Conservation (phyloP, 179 eudicot species). For the Pouteria campechiana region DNA sequence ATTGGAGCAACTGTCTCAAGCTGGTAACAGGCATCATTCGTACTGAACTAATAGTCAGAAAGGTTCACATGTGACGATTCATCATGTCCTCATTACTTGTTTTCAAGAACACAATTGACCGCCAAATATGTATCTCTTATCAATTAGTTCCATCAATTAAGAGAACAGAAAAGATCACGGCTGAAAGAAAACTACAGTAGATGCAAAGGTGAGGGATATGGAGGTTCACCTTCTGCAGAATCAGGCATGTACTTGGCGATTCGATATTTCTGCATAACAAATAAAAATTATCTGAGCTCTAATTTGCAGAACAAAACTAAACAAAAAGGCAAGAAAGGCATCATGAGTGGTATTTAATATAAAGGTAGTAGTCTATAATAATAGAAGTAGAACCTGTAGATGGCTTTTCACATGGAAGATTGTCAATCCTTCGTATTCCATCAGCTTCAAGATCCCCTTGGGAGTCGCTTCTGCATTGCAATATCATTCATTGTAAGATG, state of each 20-base stretch:
- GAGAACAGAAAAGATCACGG: not conserved
- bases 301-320: too few relatives aligned
- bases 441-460: slow-evolving; percentile 80
- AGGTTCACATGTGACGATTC: too few relatives aligned
- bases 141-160: too few relatives aligned
- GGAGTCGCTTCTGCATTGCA: slow-evolving; percentile 76
- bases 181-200: not conserved
- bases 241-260: slow-evolving; percentile 71
- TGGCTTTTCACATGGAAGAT: slow-evolving; percentile 96
- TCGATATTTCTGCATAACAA: slow-evolving; percentile 64
- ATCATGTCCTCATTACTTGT: too few relatives aligned
- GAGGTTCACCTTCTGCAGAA: slow-evolving; percentile 51
- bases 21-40: too few relatives aligned
- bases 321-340: not conserved
- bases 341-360: not conserved
- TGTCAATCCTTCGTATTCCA: slow-evolving; percentile 80
- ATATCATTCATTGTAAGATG: not conserved
- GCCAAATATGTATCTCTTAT: too few relatives aligned
- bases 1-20: too few relatives aligned
- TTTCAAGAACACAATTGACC: too few relatives aligned
- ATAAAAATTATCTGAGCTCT: too few relatives aligned
- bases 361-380: not conserved
- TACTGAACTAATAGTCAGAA: too few relatives aligned
- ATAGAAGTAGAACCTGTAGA: slow-evolving; percentile 47
- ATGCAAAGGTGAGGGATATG: not conserved